Evolutionary conservation across 352 stramenopile genomes (phyloP), one percentile per base, ranked within the genome.

Genomic region (Pythium biforme): DNA sequence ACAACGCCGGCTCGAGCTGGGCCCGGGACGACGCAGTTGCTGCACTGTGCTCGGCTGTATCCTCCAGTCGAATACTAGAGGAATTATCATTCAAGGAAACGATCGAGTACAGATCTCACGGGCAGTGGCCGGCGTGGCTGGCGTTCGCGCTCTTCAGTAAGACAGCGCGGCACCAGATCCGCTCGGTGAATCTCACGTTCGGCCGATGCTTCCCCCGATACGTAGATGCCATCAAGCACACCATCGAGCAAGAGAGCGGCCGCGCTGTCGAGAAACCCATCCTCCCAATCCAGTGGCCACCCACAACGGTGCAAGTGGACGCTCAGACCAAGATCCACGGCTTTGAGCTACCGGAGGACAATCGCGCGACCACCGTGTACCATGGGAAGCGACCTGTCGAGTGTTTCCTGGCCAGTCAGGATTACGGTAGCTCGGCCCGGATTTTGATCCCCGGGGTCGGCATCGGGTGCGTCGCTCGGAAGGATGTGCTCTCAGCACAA

Each of bases 241-340:
- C n/a, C 10, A 17, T 49, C n/a, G n/a, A 29, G 7, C n/a, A 49
- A 25, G 43, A 27, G 17, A 15, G 22, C 20, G 39, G 17, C 20
- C 39, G 12, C 22, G 10, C 22, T 20, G 43, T 49, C 10, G 43
- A 45, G 5, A 22, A 45, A 22, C 11, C 2, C 39, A 15, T 22
- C 10, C 12, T 8, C 20, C 8, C 7, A 5, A 22, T 49, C 5
- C n/a, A 29, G n/a, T 27, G 43, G n/a, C 43, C 43, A 10, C n/a
- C 43, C 10, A 49, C 43, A 17, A 49, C n/a, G 0, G 43, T 49
- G 7, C 43, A 8, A 15, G 43, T 49, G n/a, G 27, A 49, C n/a
- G 43, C 43, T 29, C 3, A 25, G n/a, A 29, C 43, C 43, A 49
- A 49, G 43, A 49, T 49, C 43, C 22, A 49, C 43, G 43, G 43